phyloP scores from a whole-genome alignment of 306 rosid species.

The Urtica urens region DNA sequence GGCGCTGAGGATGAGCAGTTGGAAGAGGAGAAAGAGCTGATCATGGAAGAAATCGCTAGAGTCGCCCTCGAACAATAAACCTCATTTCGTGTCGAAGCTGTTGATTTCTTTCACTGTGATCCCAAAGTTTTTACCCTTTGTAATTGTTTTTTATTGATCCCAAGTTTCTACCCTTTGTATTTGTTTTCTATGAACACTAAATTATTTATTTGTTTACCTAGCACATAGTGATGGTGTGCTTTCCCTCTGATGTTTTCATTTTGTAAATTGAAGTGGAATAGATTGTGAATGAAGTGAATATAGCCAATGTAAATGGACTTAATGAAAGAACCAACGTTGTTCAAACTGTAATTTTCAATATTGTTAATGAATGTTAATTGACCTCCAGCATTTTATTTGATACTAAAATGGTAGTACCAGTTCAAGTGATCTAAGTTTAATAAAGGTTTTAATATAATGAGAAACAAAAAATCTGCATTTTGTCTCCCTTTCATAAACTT shows the following conservation, averaged over 20 bases:
- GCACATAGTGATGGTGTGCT: too few relatives aligned
- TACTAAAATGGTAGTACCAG: too few relatives aligned
- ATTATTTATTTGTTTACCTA: too few relatives aligned
- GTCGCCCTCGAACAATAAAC: slow-evolving; percentile 23
- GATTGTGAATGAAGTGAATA: neutral
- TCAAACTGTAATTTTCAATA: neutral
- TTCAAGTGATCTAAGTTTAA: too few relatives aligned
- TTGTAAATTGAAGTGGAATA: neutral
- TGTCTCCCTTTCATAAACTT: neutral
- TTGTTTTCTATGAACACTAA: too few relatives aligned
- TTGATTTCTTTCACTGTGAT: slow-evolving; percentile 5
- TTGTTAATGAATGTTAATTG: too few relatives aligned
- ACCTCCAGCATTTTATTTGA: too few relatives aligned
- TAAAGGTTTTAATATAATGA: too few relatives aligned
- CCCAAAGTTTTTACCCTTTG: slow-evolving; percentile 9
- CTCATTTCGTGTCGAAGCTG: slow-evolving; percentile 9
- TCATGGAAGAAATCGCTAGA: slow-evolving; percentile 66
- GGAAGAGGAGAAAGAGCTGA: slow-evolving; percentile 86
- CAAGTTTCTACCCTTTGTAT: too few relatives aligned
- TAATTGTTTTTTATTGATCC: too few relatives aligned
- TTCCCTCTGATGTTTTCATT: neutral
- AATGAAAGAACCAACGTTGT: neutral
- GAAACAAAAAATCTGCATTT: too few relatives aligned
- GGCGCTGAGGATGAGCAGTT: slow-evolving; percentile 97
- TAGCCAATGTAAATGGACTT: neutral